Conservation (phyloP, 768 basidiomycete species). For the Leccinum broughii region DNA sequence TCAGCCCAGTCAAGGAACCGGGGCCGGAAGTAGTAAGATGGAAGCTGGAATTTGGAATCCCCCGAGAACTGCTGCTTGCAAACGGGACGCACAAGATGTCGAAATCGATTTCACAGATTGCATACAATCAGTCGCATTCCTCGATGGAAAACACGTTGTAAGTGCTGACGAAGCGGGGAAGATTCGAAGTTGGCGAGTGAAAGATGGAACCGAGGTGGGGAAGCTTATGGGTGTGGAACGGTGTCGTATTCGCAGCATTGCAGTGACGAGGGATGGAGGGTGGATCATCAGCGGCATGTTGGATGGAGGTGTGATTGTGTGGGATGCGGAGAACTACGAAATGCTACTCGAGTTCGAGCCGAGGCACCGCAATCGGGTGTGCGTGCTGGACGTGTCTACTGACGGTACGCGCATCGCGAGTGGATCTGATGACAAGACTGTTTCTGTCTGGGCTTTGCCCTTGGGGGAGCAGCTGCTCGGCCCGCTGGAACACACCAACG, state of each 20-base stretch:
- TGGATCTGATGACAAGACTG: neutral
- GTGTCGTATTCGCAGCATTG: neutral
- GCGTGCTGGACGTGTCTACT: neutral
- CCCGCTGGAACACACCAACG: neutral
- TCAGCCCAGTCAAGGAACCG: too few relatives aligned
- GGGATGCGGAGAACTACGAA: neutral
- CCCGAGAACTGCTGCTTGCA: neutral
- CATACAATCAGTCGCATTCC: neutral
- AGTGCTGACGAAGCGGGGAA: neutral
- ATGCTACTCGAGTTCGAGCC: neutral
- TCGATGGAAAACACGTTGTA: neutral
- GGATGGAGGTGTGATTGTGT: neutral
- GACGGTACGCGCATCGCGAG: neutral
- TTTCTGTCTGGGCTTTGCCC: neutral
- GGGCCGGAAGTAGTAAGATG: neutral
- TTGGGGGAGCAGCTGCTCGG: neutral
- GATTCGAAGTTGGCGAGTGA: neutral
- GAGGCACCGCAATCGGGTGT: neutral
- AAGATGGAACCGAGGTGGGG: neutral
- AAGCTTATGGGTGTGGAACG: neutral
- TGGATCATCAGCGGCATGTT: neutral
- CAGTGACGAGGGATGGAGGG: neutral
- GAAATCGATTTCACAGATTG: neutral
- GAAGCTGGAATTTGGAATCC: neutral
- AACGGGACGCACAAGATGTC: neutral